These are phyloP conservation scores for Pichia heedii DNA, from an alignment of 805 yeast genomes.

Conservation along the genomic window DNA sequence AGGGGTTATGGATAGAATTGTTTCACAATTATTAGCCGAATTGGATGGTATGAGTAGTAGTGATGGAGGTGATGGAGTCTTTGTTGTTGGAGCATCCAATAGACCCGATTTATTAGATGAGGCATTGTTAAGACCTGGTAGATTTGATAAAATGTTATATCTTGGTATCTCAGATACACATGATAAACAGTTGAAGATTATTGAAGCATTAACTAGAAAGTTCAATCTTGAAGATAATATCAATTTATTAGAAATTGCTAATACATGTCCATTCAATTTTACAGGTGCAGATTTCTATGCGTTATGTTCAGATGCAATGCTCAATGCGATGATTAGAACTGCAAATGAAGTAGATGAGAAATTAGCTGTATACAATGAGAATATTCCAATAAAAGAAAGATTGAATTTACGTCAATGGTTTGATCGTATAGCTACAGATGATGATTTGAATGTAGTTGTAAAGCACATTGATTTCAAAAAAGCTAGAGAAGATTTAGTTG, in stretches of 20 bases:
- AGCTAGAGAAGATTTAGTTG: conserved; percentile 62
- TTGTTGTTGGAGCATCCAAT: conserved; percentile 98
- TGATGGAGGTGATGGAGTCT: conserved; percentile 75
- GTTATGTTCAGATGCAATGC: conserved; percentile 88
- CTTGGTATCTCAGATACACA: conserved; percentile 88
- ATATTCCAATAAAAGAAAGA: conserved; percentile 27
- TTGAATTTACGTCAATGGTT: conserved; percentile 84
- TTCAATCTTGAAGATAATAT: conserved; percentile 55
- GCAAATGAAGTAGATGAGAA: conserved; percentile 69
- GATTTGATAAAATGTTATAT: conserved; percentile 92
- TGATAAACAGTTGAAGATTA: conserved; percentile 76
- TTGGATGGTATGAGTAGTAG: conserved; percentile 92
- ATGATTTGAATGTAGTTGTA: conserved; percentile 64
- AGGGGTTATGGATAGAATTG: conserved; percentile 98
- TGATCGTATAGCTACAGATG: conserved; percentile 61
- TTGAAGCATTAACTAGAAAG: conserved; percentile 84
- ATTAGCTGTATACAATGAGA: conserved; percentile 42
- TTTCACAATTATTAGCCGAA: conserved; percentile 89
- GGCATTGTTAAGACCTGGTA: conserved; percentile 85
- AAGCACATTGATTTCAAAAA: conserved; percentile 65
- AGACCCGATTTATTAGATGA: conserved; percentile 94
- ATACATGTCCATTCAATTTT: conserved; percentile 73
- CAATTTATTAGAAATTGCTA: conserved; percentile 50
- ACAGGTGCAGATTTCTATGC: conserved; percentile 99
- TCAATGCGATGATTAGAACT: conserved; percentile 89